phyloP scores from a whole-genome alignment of 352 stramenopile genomes.

The Pythium scleroteichum region DNA sequence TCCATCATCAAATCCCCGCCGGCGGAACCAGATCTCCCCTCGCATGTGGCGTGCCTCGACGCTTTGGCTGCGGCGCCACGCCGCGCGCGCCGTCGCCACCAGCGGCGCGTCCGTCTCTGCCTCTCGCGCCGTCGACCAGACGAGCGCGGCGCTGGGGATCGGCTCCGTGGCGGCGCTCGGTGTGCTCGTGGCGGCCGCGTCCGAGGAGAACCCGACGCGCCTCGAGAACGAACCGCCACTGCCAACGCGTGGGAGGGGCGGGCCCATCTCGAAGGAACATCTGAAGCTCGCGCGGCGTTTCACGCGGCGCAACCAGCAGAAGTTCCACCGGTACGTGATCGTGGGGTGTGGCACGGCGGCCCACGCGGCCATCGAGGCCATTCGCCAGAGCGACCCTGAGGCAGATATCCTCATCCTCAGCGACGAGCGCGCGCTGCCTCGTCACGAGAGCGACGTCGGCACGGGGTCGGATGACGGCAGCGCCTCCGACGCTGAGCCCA shows the following conservation, averaged over 20 bases:
- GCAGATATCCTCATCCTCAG: constrained; percentile 90
- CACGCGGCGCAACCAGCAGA: constrained; percentile 68
- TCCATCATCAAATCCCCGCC: neutral
- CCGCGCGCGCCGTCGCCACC: neutral
- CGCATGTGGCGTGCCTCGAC: constrained; percentile 21
- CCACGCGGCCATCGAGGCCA: constrained; percentile 90
- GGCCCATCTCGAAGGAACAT: constrained; percentile 22
- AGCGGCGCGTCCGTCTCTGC: neutral
- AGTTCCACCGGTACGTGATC: constrained; percentile 89
- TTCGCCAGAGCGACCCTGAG: constrained; percentile 71
- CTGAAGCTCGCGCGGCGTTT: constrained; percentile 57
- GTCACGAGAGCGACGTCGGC: constrained; percentile 39
- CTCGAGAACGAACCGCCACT: constrained; percentile 5
- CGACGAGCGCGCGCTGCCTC: constrained; percentile 70
- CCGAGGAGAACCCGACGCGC: neutral
- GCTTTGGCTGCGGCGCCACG: constrained; percentile 18
- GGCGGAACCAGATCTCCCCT: constrained; percentile 3
- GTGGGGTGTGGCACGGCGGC: constrained; percentile 86
- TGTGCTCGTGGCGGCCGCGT: neutral
- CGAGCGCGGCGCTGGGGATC: constrained; percentile 1
- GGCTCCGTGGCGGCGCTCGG: constrained; percentile 9
- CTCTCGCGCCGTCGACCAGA: neutral
- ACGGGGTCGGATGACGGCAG: constrained; percentile 28
- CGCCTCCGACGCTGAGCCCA: constrained; percentile 16
- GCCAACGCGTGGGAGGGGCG: neutral